Conservation (phyloP, 169 alveolate species). For the Plasmodium vinckei region DNA sequence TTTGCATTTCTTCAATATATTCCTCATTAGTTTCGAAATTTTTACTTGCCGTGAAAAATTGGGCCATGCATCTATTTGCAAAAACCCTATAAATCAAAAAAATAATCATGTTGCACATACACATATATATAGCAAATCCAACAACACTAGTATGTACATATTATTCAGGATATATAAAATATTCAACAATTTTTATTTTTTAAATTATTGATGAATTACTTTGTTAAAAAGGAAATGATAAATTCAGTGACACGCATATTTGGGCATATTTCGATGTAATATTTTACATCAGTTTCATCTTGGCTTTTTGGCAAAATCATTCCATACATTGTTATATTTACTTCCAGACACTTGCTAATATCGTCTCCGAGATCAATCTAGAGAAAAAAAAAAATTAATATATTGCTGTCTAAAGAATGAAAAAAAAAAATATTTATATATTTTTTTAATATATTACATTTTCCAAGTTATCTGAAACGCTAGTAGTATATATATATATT, state of each 20-base stretch:
- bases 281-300: conserved; percentile 33
- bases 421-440: not conserved
- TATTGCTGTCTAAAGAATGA: not conserved
- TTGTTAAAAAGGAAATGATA: conserved; percentile 46
- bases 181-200: no score
- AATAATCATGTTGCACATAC: not conserved
- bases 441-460: conserved; percentile 14
- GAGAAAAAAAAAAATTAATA: not conserved
- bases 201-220: conserved; percentile 1
- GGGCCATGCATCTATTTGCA: conserved; percentile 53
- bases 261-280: conserved; percentile 64
- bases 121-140: not conserved
- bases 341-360: conserved; percentile 38
- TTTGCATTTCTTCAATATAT: conserved; percentile 17
- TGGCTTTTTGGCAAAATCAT: conserved; percentile 18
- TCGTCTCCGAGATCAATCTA: conserved; percentile 23
- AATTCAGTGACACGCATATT: conserved; percentile 24
- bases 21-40: conserved; percentile 36
- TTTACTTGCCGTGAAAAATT: conserved; percentile 35
- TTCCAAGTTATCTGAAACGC: conserved; percentile 12
- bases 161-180: no score
- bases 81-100: conserved; percentile 40
- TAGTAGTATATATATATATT: conserved; percentile 50
- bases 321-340: conserved; percentile 54
- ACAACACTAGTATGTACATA: not conserved